A percentile compares a stretch with the other conserved stretches of the same genome.
phyloP scores from a whole-genome alignment of 179 eudicot species.

The Sideroxylon spinosum region DNA sequence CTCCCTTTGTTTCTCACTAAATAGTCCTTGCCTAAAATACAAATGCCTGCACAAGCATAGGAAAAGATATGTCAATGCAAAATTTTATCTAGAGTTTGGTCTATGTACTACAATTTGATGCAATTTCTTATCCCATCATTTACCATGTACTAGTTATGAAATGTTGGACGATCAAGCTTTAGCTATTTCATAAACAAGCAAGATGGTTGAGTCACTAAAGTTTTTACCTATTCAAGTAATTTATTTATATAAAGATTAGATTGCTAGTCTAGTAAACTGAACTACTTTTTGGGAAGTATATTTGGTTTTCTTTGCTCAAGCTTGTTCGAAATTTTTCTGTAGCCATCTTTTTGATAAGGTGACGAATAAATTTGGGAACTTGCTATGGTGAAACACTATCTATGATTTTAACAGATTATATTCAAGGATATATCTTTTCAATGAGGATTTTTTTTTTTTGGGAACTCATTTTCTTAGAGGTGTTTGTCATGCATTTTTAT shows the following conservation, averaged over 20 bases:
- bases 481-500: background rate
- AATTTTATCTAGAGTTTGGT: no score
- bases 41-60: no score
- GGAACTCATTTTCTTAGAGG: background rate
- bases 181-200: constrained; percentile 71
- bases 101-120: no score
- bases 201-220: constrained; percentile 85
- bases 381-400: background rate
- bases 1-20: no score
- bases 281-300: constrained; percentile 12
- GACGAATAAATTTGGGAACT: background rate
- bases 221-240: constrained; percentile 74
- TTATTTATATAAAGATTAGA: background rate
- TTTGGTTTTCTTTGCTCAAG: background rate
- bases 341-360: background rate
- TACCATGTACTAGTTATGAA: constrained; percentile 1
- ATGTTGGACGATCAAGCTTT: constrained; percentile 73
- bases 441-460: background rate
- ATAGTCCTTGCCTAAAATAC: no score
- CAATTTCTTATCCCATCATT: background rate
- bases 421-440: background rate
- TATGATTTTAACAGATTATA: background rate
- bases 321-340: no score
- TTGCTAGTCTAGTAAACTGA: background rate
- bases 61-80: no score